A percentile compares a stretch with the other conserved stretches of the same genome.
These are phyloP conservation scores for Brachypodium distachyon DNA, from an alignment of 202 grass and related monocot genomes.

Conservation along the genomic window DNA sequence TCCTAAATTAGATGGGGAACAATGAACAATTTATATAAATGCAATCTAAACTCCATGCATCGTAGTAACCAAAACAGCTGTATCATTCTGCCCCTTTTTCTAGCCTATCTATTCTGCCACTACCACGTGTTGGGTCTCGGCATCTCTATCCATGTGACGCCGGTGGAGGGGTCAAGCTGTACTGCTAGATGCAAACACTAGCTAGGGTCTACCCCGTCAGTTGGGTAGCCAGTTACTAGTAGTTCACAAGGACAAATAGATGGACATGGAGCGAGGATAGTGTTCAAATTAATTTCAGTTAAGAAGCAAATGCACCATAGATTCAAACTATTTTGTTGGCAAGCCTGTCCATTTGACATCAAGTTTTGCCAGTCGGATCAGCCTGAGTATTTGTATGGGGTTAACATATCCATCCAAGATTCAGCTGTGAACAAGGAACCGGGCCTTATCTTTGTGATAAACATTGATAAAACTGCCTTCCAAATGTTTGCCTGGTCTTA, in stretches of 20 bases:
- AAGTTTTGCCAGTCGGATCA: background rate
- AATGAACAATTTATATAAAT: background rate
- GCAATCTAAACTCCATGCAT: background rate
- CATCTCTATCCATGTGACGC: background rate
- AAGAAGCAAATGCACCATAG: background rate
- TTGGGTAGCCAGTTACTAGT: background rate
- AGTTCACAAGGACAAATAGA: background rate
- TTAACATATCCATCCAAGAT: slow-evolving; percentile 17
- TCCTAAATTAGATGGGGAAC: background rate
- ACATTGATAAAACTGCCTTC: background rate
- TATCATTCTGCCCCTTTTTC: background rate
- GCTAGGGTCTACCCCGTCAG: background rate
- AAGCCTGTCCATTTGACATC: background rate
- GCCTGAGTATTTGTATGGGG: background rate
- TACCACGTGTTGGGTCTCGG: background rate
- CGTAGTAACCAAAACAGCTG: background rate
- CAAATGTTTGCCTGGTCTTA: background rate
- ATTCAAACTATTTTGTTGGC: background rate
- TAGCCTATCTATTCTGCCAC: background rate
- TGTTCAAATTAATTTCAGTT: background rate
- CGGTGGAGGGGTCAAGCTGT: background rate
- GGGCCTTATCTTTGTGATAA: background rate
- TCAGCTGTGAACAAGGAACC: background rate
- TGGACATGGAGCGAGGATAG: background rate
- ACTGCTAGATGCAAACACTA: background rate